Conservation (phyloP, 116 monocot genomes). For the Dioscorea cayenensis region DNA sequence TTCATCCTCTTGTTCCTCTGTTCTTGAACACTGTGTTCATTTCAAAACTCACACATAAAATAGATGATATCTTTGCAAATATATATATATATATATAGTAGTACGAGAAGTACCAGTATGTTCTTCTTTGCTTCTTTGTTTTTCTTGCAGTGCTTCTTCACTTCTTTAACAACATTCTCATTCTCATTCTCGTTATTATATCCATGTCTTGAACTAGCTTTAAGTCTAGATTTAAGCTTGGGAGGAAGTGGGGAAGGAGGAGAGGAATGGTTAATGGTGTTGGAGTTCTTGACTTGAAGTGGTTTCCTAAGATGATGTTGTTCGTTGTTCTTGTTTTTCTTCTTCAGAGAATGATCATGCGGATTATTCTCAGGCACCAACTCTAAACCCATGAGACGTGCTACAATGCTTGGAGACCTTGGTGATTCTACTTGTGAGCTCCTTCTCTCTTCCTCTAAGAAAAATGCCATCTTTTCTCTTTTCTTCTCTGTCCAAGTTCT, state of each 20-base stretch:
- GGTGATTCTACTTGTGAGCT: conserved; percentile 30
- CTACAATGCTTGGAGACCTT: conserved; percentile 28
- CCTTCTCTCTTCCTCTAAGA: conserved; percentile 13
- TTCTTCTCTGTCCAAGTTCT: neutral
- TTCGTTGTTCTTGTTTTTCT: neutral
- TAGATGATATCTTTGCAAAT: no score
- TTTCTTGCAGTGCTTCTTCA: neutral
- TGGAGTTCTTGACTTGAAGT: neutral
- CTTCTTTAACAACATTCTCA: neutral
- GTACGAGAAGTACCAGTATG: no score
- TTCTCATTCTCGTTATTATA: neutral
- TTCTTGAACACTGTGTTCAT: neutral
- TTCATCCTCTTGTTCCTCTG: conserved; percentile 38
- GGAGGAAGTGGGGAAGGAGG: neutral
- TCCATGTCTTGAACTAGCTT: neutral
- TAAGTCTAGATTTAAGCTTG: neutral
- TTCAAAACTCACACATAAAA: neutral
- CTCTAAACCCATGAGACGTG: conserved; percentile 35
- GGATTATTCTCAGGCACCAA: conserved; percentile 9
- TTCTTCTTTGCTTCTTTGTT: neutral
- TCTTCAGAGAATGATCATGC: neutral
- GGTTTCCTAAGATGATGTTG: neutral
- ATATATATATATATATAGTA: no score
- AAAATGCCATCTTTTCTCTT: conserved; percentile 2
- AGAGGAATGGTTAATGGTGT: neutral